Evolutionary conservation across 371 early-diverging fungal species (phyloP).

Genomic region (Cokeromyces recurvatus): DNA sequence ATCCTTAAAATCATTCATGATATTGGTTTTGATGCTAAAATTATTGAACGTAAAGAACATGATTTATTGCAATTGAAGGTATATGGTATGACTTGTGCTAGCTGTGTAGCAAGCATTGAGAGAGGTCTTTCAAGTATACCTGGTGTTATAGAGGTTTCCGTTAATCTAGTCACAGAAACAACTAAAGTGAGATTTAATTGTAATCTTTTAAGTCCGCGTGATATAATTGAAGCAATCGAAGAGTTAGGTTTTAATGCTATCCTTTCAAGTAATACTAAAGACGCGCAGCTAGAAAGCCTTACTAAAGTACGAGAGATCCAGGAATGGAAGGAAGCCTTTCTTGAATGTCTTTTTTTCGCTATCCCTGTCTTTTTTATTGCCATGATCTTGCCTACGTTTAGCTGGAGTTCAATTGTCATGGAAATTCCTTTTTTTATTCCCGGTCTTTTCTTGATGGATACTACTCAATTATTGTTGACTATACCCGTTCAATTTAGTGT

Average conservation of each 20-base stretch:
- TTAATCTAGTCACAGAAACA: conserved; percentile 72
- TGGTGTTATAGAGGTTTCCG: conserved; percentile 65
- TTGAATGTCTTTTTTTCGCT: conserved; percentile 60
- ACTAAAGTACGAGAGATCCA: conserved; percentile 83
- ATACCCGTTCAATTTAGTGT: conserved; percentile 91
- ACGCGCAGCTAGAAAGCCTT: conserved; percentile 85
- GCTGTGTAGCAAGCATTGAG: conserved; percentile 78
- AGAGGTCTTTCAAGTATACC: conserved; percentile 47
- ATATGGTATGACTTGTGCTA: conserved; percentile 88
- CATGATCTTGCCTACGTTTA: conserved; percentile 76
- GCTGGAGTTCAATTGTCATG: conserved; percentile 40
- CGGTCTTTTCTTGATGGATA: conserved; percentile 62
- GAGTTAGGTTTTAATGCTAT: conserved; percentile 83
- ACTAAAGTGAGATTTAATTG: conserved; percentile 69
- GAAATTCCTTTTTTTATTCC: conserved; percentile 45
- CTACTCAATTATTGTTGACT: conserved; percentile 59
- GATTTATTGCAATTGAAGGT: conserved; percentile 63
- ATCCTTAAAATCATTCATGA: conserved; percentile 68
- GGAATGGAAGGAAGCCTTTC: conserved; percentile 72
- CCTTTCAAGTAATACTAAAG: conserved; percentile 48
- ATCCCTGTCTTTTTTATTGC: conserved; percentile 82
- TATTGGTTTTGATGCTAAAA: conserved; percentile 78
- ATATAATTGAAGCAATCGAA: conserved; percentile 79
- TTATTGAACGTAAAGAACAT: conserved; percentile 22
- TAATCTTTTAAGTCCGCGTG: conserved; percentile 65